Evolutionary conservation across 2,329 filamentous ascomycete genomes (phyloP), one percentile per base, ranked within the genome.

Genomic region (Alternaria incomplexa): DNA sequence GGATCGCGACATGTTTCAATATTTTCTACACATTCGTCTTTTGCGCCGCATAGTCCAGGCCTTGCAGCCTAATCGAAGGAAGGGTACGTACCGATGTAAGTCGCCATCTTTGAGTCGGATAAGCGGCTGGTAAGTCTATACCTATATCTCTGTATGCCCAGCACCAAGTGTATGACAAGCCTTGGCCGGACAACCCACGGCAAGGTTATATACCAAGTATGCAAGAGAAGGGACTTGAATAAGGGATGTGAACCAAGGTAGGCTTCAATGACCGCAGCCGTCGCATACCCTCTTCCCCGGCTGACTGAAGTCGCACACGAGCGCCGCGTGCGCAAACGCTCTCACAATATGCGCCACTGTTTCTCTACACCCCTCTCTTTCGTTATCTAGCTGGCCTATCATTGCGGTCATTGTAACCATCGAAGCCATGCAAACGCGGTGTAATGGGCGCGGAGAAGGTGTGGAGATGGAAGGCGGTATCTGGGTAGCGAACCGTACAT

Each of bases 291-390:
- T 60, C 59, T 65, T 62, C 58, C 59, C 56, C 58, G 50, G 58
- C 62, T 59, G 59, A 62, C 55, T 23, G 20, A 50, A 36, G 55
- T 62, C 11, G 59, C 62, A 50, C 54, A 26, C 25, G 55, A 25
- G 36, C 30, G 47, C 46, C 62, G 58, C 58, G 46, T 65, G 36
- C 15, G 46, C 58, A 48, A 46, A 64, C 36, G 50, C 47, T 51
- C 55, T 62, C 58, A 62, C 32, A 43, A 54, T 30, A 53, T 65
- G 62, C 59, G 59, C 56, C 62, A 44, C 62, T 36, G 45, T 62
- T 51, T 56, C 50, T 51, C 43, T 62, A 46, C 55, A 43, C 43
- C 55, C 51, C 46, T 47, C 47, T 50, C 11, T 51, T 51, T 32
- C 17, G 4, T 51, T 3, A 51, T 32, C 17, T 32, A 32, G 26